Percentiles rank a stretch among this genome's conserved stretches.
Evolutionary conservation across 2,329 filamentous ascomycete species (phyloP).

Genomic region (Rhinocladiella mackenziei): DNA sequence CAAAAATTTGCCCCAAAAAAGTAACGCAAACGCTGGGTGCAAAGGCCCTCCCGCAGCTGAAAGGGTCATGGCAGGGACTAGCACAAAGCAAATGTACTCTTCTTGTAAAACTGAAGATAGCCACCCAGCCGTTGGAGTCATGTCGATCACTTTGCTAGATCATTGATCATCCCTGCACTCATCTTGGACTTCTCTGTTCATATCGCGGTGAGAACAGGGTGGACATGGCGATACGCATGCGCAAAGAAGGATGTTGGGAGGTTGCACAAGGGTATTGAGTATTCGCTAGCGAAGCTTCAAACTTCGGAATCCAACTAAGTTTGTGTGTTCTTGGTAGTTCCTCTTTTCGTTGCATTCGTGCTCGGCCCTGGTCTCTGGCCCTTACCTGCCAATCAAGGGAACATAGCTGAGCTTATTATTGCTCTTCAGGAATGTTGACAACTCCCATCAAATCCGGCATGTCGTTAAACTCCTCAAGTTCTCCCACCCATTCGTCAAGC

Average conservation of each 20-base stretch:
- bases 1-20: slow-evolving; percentile 71
- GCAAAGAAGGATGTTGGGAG: background rate
- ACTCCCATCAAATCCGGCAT: background rate
- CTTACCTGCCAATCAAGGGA: slow-evolving; percentile 3
- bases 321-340: slow-evolving; percentile 1
- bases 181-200: slow-evolving; percentile 5
- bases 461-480: background rate
- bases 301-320: background rate
- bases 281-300: slow-evolving; percentile 4
- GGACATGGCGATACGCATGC: background rate
- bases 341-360: background rate
- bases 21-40: slow-evolving; percentile 63
- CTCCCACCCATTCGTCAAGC: background rate
- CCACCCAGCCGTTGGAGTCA: slow-evolving; percentile 41
- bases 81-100: slow-evolving; percentile 53
- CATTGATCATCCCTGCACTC: slow-evolving; percentile 2
- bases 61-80: slow-evolving; percentile 54
- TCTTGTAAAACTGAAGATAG: slow-evolving; percentile 71
- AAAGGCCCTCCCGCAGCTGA: slow-evolving; percentile 59
- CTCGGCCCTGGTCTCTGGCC: background rate
- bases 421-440: slow-evolving; percentile 30
- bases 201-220: slow-evolving; percentile 1
- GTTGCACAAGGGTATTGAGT: no score
- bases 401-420: slow-evolving; percentile 29
- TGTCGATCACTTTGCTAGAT: background rate